These are phyloP conservation scores for Castanea crenata DNA, from an alignment of 306 rosid genomes.

Conservation along the genomic window DNA sequence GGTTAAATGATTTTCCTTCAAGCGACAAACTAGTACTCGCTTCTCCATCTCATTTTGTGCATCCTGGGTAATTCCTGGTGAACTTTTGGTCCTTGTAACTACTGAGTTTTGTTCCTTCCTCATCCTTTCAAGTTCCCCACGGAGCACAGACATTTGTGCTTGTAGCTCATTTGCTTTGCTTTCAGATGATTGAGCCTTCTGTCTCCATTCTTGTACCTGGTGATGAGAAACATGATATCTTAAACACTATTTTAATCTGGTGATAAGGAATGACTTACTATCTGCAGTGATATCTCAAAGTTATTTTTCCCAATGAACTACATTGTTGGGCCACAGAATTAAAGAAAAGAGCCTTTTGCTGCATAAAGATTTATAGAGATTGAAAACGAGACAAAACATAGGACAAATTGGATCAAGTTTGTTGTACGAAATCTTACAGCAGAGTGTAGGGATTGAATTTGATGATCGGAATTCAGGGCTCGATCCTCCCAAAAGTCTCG, in stretches of 20 bases:
- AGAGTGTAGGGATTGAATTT: constrained; percentile 51
- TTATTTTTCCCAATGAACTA: not conserved
- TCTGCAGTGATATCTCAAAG: not conserved
- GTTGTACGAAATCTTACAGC: constrained; percentile 39
- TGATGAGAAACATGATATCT: constrained; percentile 9
- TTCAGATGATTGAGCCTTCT: constrained; percentile 63
- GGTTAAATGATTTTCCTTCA: constrained; percentile 52
- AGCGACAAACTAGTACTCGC: constrained; percentile 60
- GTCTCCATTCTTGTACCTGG: constrained; percentile 88
- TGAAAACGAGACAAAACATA: not conserved
- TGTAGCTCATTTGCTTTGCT: constrained; percentile 45
- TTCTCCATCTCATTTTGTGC: constrained; percentile 74
- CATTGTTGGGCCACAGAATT: not conserved
- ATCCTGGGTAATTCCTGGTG: constrained; percentile 21
- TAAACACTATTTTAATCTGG: not conserved
- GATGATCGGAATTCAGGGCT: constrained; percentile 53
- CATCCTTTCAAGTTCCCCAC: constrained; percentile 40
- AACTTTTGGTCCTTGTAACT: constrained; percentile 15
- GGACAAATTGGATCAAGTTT: constrained; percentile 1
- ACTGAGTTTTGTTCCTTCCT: constrained; percentile 33
- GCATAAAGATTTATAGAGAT: not conserved
- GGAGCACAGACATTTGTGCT: constrained; percentile 35
- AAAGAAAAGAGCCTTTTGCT: not conserved
- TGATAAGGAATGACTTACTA: not conserved
- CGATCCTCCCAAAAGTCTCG: constrained; percentile 86